Evolutionary conservation across 495 filamentous ascomycete genomes (phyloP).

Genomic region (Daldinia concentrica): DNA sequence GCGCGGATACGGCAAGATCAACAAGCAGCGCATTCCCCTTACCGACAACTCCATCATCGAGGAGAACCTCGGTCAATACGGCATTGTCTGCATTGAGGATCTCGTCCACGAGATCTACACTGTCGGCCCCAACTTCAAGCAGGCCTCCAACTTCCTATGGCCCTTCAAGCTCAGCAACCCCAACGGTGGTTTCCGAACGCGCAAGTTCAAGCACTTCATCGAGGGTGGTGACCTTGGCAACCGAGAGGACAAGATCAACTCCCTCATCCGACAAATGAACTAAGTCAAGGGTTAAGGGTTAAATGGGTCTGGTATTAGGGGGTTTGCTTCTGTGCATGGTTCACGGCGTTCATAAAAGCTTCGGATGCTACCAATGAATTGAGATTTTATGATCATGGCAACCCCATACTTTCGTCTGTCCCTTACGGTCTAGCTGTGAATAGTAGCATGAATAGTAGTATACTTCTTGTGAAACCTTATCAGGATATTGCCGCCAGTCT

Average conservation of each 20-base stretch:
- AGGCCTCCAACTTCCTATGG: conserved; percentile 99
- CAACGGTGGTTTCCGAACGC: conserved; percentile 89
- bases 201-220: conserved; percentile 99
- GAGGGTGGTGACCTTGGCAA: conserved; percentile 99
- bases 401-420: conserved; percentile 25
- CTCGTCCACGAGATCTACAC: conserved; percentile 99
- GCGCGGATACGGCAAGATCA: conserved; percentile 97
- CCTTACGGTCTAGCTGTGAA: background rate
- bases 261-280: conserved; percentile 97
- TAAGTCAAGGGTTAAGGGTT: conserved; percentile 58
- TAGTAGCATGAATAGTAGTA: background rate
- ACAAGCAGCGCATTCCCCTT: conserved; percentile 94
- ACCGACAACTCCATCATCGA: conserved; percentile 99
- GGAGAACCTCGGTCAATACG: conserved; percentile 94
- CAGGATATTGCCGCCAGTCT: background rate
- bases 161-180: conserved; percentile 99
- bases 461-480: background rate
- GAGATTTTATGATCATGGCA: conserved; percentile 47
- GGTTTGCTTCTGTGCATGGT: conserved; percentile 52
- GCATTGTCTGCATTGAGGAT: conserved; percentile 99
- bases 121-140: conserved; percentile 99
- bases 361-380: conserved; percentile 49
- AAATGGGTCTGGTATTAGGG: conserved; percentile 49
- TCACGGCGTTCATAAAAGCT: conserved; percentile 50
- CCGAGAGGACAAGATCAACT: conserved; percentile 98